These are phyloP conservation scores for baker's yeast (Saccharomyces cerevisiae) DNA, from an alignment of 805 yeast species.

Conservation along the genomic window DNA sequence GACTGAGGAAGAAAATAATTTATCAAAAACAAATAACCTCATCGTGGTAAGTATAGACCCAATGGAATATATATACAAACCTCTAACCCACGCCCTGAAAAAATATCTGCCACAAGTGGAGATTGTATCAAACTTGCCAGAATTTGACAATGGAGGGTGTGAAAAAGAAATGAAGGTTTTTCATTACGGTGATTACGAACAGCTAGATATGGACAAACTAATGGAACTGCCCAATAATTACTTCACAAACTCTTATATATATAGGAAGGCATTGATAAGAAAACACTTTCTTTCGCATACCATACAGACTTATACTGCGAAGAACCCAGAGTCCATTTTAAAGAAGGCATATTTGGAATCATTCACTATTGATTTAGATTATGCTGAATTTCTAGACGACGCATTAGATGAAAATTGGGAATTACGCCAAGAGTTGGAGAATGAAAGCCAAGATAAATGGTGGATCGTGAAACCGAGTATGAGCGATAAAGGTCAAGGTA, in stretches of 20 bases:
- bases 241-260: slow-evolving; percentile 70
- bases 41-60: slow-evolving; percentile 29
- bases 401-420: slow-evolving; percentile 89
- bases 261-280: slow-evolving; percentile 82
- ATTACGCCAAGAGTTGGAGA: slow-evolving; percentile 65
- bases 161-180: slow-evolving; percentile 35
- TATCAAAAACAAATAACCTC: neutral
- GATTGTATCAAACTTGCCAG: slow-evolving; percentile 23
- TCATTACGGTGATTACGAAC: slow-evolving; percentile 88
- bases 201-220: slow-evolving; percentile 61
- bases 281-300: slow-evolving; percentile 86
- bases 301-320: slow-evolving; percentile 62
- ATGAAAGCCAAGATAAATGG: slow-evolving; percentile 36
- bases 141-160: slow-evolving; percentile 1
- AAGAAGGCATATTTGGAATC: slow-evolving; percentile 60
- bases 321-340: slow-evolving; percentile 62
- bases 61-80: slow-evolving; percentile 36
- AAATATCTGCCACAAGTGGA: slow-evolving; percentile 30
- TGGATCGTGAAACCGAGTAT: slow-evolving; percentile 95
- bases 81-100: slow-evolving; percentile 28
- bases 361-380: slow-evolving; percentile 78
- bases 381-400: slow-evolving; percentile 93
- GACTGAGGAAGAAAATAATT: neutral
- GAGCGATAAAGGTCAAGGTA: slow-evolving; percentile 97
- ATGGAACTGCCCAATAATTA: slow-evolving; percentile 37